Evolutionary conservation across 148 eudicot genomes (phyloP).

Genomic region (Diospyros lotus): DNA sequence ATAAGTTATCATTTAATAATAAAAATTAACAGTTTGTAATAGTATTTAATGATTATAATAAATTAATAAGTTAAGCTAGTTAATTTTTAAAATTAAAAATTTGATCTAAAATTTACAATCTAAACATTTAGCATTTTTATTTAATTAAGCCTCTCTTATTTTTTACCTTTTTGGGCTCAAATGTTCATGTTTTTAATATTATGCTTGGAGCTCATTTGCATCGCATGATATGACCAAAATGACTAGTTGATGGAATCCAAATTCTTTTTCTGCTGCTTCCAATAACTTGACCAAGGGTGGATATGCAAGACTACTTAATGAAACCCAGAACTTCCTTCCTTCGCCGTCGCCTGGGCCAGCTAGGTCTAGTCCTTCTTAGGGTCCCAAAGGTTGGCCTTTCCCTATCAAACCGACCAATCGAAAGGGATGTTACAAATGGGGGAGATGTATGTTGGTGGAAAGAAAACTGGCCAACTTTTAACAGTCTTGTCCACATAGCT

Average conservation of each 20-base stretch:
- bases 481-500: constrained; percentile 6
- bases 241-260: background rate
- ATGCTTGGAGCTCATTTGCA: constrained; percentile 16
- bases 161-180: no score
- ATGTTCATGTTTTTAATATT: no score
- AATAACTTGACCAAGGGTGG: constrained; percentile 1
- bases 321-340: constrained; percentile 14
- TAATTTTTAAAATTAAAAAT: no score
- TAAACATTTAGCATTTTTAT: no score
- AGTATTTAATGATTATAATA: no score
- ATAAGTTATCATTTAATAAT: no score
- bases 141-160: no score
- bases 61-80: no score
- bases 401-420: background rate
- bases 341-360: constrained; percentile 1
- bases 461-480: background rate
- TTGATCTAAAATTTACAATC: no score
- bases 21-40: no score
- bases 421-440: background rate
- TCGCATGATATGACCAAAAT: constrained; percentile 23
- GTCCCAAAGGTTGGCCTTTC: background rate
- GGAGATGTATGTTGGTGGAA: background rate
- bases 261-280: no score
- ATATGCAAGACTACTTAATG: constrained; percentile 14
- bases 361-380: background rate